Evolutionary conservation across 805 yeast genomes (phyloP), one percentile per base, ranked within the genome.

Genomic region (Saccharomycopsis sp.): DNA sequence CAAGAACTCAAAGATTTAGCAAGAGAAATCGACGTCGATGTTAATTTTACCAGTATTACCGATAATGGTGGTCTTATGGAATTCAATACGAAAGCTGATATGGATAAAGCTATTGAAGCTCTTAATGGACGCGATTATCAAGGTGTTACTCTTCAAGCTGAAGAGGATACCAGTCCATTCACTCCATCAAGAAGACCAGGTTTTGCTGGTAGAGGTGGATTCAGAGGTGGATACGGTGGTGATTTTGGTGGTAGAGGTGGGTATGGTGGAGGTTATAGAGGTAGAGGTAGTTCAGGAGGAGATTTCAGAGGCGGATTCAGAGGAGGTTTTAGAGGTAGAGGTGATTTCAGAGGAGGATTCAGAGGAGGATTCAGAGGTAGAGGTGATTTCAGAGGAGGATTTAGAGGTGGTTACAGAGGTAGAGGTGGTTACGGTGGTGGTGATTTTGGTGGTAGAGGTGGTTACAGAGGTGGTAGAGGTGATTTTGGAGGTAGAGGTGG

Each of bases 1-100:
- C 92, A 83, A 69, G 89, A 81, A 54, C 71, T 83, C 57, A 83
- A 87, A 67, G 97, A 89, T 66, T 76, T 84, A 57, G 87, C 86
- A 50, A 73, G 94, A 58, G 87, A 81, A 32, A 37, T 40, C 5
- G 67, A 52, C 62, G 64, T 57, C 66, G 29, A 31, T 20, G 42
- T 47, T 8, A 40, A 32, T 19, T 46, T 28, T 21, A 43, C 46
- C n/a, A 40, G 43, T 29, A 41, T 42, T n/a, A 15, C 19, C 3
- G 36, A 27, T 5, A 40, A 36, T 15, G 41, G 28, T 20, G 34
- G 39, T 51, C 67, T 67, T 43, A 64, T 74, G 50, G 80, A 74
- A 60, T 72, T 74, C 47, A 58, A 63, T 14, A 58, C 83, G 46
- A 80, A 78, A 55, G 95, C 83, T 46, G 81, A 82, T 51, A 70